A percentile compares a stretch with the other conserved stretches of the same genome.
phyloP scores from a whole-genome alignment of 2,329 filamentous ascomycete genomes.

The Mycogone perniciosa region DNA sequence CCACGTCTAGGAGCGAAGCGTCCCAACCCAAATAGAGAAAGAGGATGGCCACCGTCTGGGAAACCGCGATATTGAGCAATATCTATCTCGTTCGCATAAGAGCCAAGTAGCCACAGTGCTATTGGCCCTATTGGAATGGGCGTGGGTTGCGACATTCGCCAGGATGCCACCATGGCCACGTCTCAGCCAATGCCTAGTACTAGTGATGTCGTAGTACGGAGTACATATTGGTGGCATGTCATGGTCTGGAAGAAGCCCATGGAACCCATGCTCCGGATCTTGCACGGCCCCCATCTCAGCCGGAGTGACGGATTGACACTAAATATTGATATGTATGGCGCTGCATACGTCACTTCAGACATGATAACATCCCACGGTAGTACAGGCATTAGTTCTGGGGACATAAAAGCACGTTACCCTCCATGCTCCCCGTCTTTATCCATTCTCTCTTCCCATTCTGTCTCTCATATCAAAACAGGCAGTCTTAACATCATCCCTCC shows the following conservation, averaged over 20 bases:
- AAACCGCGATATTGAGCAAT: background rate
- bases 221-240: background rate
- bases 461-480: slow-evolving; percentile 10
- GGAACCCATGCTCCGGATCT: slow-evolving; percentile 1
- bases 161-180: slow-evolving; percentile 6
- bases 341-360: too few relatives aligned
- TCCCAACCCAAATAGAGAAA: slow-evolving; percentile 1
- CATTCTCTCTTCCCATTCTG: slow-evolving; percentile 6
- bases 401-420: slow-evolving; percentile 25
- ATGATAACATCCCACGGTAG: background rate
- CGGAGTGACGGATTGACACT: background rate
- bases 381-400: slow-evolving; percentile 5
- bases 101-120: background rate
- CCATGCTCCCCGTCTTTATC: slow-evolving; percentile 12
- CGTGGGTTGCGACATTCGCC: slow-evolving; percentile 7
- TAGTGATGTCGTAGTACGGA: background rate
- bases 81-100: background rate
- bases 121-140: slow-evolving; percentile 1
- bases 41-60: background rate
- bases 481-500: background rate
- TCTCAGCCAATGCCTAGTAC: slow-evolving; percentile 7
- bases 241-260: background rate
- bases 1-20: background rate
- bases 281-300: slow-evolving; percentile 7
- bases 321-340: background rate